phyloP scores from a whole-genome alignment of 768 basidiomycete genomes.

The Calvatia gigantea region DNA sequence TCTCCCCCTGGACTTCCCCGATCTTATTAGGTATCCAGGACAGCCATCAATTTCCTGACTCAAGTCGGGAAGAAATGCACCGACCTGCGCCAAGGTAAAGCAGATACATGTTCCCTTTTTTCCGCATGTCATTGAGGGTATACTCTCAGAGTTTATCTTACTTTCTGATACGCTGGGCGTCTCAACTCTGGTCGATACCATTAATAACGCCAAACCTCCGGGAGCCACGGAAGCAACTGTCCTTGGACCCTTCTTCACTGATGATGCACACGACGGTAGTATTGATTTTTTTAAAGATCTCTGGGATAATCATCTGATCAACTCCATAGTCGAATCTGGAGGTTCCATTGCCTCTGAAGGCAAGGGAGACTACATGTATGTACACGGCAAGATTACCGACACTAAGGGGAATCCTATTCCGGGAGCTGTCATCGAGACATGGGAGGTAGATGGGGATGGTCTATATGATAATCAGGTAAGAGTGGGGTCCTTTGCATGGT shows the following conservation, averaged over 20 bases:
- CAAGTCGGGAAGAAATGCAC: slow-evolving; percentile 70
- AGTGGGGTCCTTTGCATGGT: background rate
- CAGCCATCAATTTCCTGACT: slow-evolving; percentile 76
- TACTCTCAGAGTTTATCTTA: slow-evolving; percentile 69
- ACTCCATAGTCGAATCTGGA: slow-evolving; percentile 52
- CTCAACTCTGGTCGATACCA: slow-evolving; percentile 69
- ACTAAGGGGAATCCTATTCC: slow-evolving; percentile 64
- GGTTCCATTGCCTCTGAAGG: slow-evolving; percentile 84
- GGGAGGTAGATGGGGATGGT: slow-evolving; percentile 73
- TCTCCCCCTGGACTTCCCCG: background rate
- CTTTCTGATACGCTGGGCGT: slow-evolving; percentile 82
- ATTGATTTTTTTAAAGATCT: slow-evolving; percentile 5
- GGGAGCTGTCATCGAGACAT: slow-evolving; percentile 72
- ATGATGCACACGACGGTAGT: slow-evolving; percentile 71
- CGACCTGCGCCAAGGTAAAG: slow-evolving; percentile 53
- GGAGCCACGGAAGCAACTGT: slow-evolving; percentile 73
- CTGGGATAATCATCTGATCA: background rate
- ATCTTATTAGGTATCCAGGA: slow-evolving; percentile 25
- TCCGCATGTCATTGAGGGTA: slow-evolving; percentile 56
- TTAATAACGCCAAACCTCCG: slow-evolving; percentile 64
- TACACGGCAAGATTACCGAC: slow-evolving; percentile 66
- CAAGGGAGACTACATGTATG: slow-evolving; percentile 81
- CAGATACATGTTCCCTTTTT: background rate
- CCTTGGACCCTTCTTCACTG: slow-evolving; percentile 80
- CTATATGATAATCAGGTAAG: slow-evolving; percentile 35